Base-by-base conservation (phyloP, 1,139 yeast species). In the Debaryomyces singareniensis region DNA sequence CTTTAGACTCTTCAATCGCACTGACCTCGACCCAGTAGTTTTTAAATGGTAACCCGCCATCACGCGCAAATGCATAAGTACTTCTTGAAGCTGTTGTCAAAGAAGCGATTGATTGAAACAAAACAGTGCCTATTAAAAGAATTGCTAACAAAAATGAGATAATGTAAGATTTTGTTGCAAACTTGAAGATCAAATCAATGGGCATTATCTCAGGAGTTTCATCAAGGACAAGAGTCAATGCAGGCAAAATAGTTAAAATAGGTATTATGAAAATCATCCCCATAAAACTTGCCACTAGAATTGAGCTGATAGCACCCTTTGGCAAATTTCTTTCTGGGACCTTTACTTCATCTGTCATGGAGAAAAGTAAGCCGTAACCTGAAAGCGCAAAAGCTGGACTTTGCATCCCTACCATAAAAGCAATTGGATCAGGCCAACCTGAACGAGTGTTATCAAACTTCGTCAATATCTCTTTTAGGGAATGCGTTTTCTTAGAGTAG, bases 51-150 rank as follows among this genome's bases (percentile, higher is more conserved):
- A 86, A 58, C 0, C 93, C 95, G 27, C 83, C 87, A 51, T 86
- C 96, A 55, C 96, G 75, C 31, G 95, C 85, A 56, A 86, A 78
- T 10, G 94, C 86, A 60, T 78, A 86, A 1, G 89, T 82, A 21
- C 85, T 78, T 61, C 96, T 75, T 5, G 95, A 83, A 1, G 93
- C 89, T 0, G 95, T 84, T 0, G 94, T 83, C 20, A 84, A 65
- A 1, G 91, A 68, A 22, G 94, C 93, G 35, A 82, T 78, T 4
- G 87, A 79, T 26, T 87, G 91, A 50, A 83, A 81, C 13, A 81
- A 45, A 26, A 83, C 73, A 15, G 91, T 81, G 0, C 89, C 87
- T 25, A 80, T 60, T 36, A 83, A 68, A 45, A 83, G 61, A 15
- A 82, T 53, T 2, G 77, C 83, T 38, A 83, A 65, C 27, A 82